Percentiles rank a stretch among this genome's conserved stretches.
phyloP scores from a whole-genome alignment of 139 green algal species.

The Auxenochlorella pyrenoidosa region DNA sequence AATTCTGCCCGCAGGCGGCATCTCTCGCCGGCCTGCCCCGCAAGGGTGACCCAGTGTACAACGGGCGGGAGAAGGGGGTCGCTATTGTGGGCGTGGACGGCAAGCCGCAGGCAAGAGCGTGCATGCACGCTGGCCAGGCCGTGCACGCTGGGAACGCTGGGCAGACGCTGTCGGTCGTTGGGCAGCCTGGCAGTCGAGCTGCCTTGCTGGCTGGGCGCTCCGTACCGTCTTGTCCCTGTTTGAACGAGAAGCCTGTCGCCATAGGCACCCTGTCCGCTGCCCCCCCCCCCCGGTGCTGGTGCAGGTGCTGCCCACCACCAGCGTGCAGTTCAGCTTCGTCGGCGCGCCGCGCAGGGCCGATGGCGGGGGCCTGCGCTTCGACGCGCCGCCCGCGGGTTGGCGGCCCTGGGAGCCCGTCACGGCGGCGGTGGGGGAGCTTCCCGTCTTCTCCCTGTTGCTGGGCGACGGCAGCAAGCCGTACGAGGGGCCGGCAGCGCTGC shows the following conservation, averaged over 20 bases:
- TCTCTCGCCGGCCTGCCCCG: constrained; percentile 28
- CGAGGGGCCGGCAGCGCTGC: constrained; percentile 14
- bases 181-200: neutral
- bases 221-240: neutral
- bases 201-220: neutral
- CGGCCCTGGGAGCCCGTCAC: constrained; percentile 9
- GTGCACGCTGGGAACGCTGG: neutral
- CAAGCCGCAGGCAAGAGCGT: neutral
- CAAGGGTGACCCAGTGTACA: constrained; percentile 3
- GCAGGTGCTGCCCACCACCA: constrained; percentile 8
- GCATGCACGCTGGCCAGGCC: neutral
- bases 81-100: constrained; percentile 23
- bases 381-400: neutral
- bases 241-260: no score
- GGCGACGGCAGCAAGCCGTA: constrained; percentile 27
- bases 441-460: constrained; percentile 18
- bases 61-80: neutral
- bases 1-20: constrained; percentile 26
- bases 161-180: neutral
- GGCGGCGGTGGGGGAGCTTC: constrained; percentile 28
- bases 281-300: no score
- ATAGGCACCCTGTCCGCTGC: no score
- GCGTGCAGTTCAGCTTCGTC: constrained; percentile 24
- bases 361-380: neutral
- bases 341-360: neutral